These are phyloP conservation scores for Ophiocordyceps robertsii DNA, from an alignment of 2,329 filamentous ascomycete genomes.

Conservation along the genomic window DNA sequence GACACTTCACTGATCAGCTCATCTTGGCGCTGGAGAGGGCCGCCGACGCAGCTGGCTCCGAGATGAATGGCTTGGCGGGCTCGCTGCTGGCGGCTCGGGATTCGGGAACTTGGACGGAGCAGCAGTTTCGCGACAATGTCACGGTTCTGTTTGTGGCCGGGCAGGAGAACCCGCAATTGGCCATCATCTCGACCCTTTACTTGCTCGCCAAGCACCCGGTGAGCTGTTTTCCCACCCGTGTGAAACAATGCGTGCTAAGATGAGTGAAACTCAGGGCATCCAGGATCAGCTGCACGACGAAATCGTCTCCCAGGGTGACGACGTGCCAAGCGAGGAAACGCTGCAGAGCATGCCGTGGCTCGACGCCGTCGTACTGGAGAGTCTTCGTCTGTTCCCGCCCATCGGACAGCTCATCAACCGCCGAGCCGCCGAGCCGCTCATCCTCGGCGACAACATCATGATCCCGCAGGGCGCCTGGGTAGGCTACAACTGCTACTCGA, in stretches of 20 bases:
- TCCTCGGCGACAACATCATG: constrained; percentile 14
- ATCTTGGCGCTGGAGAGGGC: constrained; percentile 1
- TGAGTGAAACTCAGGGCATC: constrained; percentile 6
- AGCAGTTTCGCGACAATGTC: constrained; percentile 25
- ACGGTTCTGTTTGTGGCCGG: constrained; percentile 25
- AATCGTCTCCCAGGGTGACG: constrained; percentile 7
- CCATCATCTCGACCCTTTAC: constrained; percentile 21
- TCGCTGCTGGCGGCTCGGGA: constrained; percentile 10
- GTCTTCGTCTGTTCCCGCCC: constrained; percentile 33
- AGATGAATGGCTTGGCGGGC: constrained; percentile 4
- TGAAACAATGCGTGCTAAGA: neutral
- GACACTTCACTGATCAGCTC: constrained; percentile 12
- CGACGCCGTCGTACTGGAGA: constrained; percentile 29
- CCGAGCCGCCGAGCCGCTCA: constrained; percentile 11
- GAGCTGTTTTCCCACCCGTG: neutral
- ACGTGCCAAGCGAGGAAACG: constrained; percentile 5
- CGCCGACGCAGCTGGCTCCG: neutral
- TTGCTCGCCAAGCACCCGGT: constrained; percentile 19
- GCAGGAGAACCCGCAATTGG: constrained; percentile 26
- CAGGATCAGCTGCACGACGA: constrained; percentile 19
- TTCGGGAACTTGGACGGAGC: constrained; percentile 14
- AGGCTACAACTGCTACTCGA: constrained; percentile 26
- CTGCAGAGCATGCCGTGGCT: constrained; percentile 24
- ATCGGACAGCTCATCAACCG: constrained; percentile 35
- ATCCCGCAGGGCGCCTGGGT: constrained; percentile 23